These are phyloP conservation scores for Blastobotrys illinoisensis DNA, from an alignment of 1,139 yeast genomes.

Conservation along the genomic window DNA sequence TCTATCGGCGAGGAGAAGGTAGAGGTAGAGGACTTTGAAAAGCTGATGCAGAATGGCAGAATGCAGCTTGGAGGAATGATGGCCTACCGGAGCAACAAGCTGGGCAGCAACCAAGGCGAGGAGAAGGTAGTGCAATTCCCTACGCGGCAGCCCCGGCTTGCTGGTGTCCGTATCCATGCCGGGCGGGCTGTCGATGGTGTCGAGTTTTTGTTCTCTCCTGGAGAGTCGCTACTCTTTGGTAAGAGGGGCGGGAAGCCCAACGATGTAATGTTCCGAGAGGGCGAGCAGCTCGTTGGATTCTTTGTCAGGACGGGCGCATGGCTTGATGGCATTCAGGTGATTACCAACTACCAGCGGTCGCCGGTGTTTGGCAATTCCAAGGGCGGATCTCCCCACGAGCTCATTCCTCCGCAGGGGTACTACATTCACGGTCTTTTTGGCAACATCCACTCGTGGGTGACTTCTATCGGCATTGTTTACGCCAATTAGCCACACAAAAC, in stretches of 20 bases:
- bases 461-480: conserved; percentile 64
- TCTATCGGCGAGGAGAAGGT: conserved; percentile 32
- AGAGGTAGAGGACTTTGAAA: conserved; percentile 28
- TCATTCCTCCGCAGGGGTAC: conserved; percentile 56
- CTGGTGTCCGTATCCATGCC: conserved; percentile 54
- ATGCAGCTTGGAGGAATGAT: conserved; percentile 13
- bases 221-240: conserved; percentile 48
- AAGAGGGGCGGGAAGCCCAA: conserved; percentile 51
- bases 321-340: conserved; percentile 77
- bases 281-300: conserved; percentile 57
- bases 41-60: conserved; percentile 13
- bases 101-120: conserved; percentile 23
- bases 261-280: conserved; percentile 50
- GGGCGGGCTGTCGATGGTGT: conserved; percentile 82
- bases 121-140: conserved; percentile 19
- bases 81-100: conserved; percentile 21
- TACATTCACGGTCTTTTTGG: conserved; percentile 66
- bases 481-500: conserved; percentile 18
- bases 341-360: conserved; percentile 41
- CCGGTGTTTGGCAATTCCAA: conserved; percentile 53
- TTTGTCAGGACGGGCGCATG: conserved; percentile 74
- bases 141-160: conserved; percentile 31
- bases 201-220: conserved; percentile 31
- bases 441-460: conserved; percentile 60
- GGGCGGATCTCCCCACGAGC: conserved; percentile 63